Base-by-base conservation (phyloP, 2,329 filamentous ascomycete genomes). In the Ascochyta clinopodiicola region DNA sequence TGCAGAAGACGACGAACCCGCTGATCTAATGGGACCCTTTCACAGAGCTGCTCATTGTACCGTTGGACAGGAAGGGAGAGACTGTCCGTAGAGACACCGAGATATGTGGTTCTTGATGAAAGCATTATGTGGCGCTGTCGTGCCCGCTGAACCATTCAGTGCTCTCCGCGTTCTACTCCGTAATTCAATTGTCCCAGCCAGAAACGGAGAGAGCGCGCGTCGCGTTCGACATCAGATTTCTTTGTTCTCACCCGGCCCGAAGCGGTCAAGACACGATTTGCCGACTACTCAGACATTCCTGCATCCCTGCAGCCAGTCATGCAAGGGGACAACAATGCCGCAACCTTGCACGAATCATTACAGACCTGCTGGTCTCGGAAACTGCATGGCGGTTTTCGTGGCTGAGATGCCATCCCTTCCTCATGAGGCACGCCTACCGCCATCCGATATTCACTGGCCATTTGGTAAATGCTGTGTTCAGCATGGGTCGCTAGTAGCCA, bases 111-210 rank as follows among this genome's bases (percentile, higher is more conserved):
- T 42, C 46, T 51, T 37, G 43, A 51, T 74, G 69, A 72, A 62
- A 55, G 51, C 68, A 68, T 69, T 68, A 70, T 73, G 66, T 59
- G 59, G 53, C 56, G 58, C 44, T 54, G 50, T 53, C 59, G 35
- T 50, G 58, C 38, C 36, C 40, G 32, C 46, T 31, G 42, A 13
- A 36, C 52, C 52, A 50, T 50, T 50, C 51, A 45, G 36, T 55
- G 35, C 29, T 46, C 32, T 49, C 50, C 56, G 53, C 54, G 59
- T 60, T 56, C 43, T 60, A 66, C 65, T 65, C 66, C 65, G 65
- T 65, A 69, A 71, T 67, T 67, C 67, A 48, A 70, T 70, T 75
- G 72, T 75, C 62, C 65, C 60, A 69, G 67, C 66, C 70, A 67
- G 60, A 69, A 69, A 66, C 67, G 71, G 64, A 53, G 52, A 57